Evolutionary conservation across 805 yeast species (phyloP).

Genomic region (Candida michaelii): DNA sequence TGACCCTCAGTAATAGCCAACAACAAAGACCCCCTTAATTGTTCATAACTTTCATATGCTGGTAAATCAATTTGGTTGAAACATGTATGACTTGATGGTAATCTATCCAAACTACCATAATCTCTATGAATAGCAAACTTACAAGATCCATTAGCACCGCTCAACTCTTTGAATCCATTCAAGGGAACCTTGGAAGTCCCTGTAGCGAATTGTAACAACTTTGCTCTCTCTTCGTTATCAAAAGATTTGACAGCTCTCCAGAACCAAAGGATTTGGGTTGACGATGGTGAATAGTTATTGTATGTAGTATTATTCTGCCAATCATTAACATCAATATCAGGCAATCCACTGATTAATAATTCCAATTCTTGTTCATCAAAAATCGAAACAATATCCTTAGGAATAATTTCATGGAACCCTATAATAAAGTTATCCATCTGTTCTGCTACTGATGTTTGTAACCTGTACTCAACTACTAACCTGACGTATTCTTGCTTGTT

Average conservation of each 20-base stretch:
- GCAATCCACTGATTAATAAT: slow-evolving; percentile 87
- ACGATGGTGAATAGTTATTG: slow-evolving; percentile 76
- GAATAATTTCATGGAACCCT: slow-evolving; percentile 90
- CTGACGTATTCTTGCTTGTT: slow-evolving; percentile 89
- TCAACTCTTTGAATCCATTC: slow-evolving; percentile 86
- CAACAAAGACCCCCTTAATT: slow-evolving; percentile 74
- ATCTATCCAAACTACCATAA: slow-evolving; percentile 77
- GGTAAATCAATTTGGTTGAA: slow-evolving; percentile 95
- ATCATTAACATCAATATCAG: slow-evolving; percentile 93
- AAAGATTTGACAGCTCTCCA: slow-evolving; percentile 97
- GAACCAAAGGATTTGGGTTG: slow-evolving; percentile 91
- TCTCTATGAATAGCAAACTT: slow-evolving; percentile 89
- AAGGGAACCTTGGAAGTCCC: slow-evolving; percentile 97
- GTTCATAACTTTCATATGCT: slow-evolving; percentile 85
- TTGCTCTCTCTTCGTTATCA: slow-evolving; percentile 92
- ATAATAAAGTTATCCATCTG: slow-evolving; percentile 82
- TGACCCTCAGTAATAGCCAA: slow-evolving; percentile 92
- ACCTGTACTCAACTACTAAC: slow-evolving; percentile 80
- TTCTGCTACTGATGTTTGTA: slow-evolving; percentile 78
- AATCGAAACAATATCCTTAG: slow-evolving; percentile 76
- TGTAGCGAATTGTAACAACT: slow-evolving; percentile 89
- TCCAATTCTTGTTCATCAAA: slow-evolving; percentile 97
- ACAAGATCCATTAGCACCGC: slow-evolving; percentile 82
- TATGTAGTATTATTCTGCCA: slow-evolving; percentile 88
- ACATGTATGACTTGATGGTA: slow-evolving; percentile 93